Conservation (phyloP, 441 rosid species). For the Raphanus hybrid region DNA sequence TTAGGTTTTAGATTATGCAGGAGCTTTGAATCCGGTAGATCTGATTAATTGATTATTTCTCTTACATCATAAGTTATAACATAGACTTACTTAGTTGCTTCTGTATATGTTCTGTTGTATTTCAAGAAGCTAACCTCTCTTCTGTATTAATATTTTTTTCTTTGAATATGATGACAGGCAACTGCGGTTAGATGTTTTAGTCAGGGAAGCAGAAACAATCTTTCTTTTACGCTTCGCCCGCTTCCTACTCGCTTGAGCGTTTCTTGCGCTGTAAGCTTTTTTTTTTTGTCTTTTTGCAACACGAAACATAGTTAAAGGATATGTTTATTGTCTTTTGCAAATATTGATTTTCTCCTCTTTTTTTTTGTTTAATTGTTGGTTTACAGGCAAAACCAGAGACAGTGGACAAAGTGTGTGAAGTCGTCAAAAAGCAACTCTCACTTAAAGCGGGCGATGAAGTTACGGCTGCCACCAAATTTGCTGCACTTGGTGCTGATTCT, state of each 20-base stretch:
- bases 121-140: neutral
- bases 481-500: conserved; percentile 85
- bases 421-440: conserved; percentile 79
- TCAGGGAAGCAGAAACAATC: conserved; percentile 57
- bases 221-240: conserved; percentile 58
- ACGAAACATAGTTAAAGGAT: neutral
- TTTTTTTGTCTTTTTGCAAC: neutral
- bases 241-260: conserved; percentile 51
- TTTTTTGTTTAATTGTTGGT: neutral
- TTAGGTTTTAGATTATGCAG: neutral
- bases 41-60: neutral
- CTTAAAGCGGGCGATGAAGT: conserved; percentile 46
- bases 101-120: neutral
- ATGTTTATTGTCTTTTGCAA: neutral
- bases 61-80: neutral
- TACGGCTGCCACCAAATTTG: conserved; percentile 59
- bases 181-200: conserved; percentile 43
- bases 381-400: conserved; percentile 84
- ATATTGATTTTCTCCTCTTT: neutral
- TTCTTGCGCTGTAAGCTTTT: conserved; percentile 45
- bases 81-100: neutral
- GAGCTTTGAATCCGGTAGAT: neutral
- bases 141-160: neutral
- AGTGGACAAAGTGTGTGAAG: conserved; percentile 69
- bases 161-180: conserved; percentile 47